Evolutionary conservation across 352 stramenopile genomes (phyloP).

Genomic region (Albugo laibachii): DNA sequence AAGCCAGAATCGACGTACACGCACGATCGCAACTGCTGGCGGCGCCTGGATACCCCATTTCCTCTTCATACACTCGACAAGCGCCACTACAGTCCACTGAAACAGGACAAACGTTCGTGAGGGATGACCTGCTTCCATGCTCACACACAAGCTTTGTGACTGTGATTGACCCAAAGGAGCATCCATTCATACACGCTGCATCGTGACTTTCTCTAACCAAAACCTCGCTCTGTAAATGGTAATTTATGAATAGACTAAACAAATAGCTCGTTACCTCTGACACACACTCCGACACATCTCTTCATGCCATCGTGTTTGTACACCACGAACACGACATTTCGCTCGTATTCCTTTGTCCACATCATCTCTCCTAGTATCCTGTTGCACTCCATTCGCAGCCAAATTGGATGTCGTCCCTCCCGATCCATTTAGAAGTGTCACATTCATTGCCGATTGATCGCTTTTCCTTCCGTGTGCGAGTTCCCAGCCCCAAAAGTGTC

Average conservation of each 20-base stretch:
- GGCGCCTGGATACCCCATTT: conserved; percentile 22
- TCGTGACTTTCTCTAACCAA: conserved; percentile 26
- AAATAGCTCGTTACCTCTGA: conserved; percentile 12
- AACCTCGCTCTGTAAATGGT: not conserved
- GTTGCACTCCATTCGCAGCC: not conserved
- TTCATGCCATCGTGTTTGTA: conserved; percentile 51
- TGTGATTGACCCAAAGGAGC: conserved; percentile 48
- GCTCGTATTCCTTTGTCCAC: conserved; percentile 12
- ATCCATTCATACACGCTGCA: conserved; percentile 51
- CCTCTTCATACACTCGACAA: conserved; percentile 35
- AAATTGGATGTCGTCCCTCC: not conserved
- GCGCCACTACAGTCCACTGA: conserved; percentile 28
- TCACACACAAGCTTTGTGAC: conserved; percentile 49
- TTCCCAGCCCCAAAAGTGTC: not conserved
- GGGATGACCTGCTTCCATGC: conserved; percentile 9
- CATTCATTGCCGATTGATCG: not conserved
- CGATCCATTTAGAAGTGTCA: not conserved
- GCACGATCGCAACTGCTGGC: conserved; percentile 28
- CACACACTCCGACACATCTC: conserved; percentile 50
- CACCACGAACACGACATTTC: conserved; percentile 30
- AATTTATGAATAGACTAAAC: not conserved
- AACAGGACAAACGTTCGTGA: conserved; percentile 20
- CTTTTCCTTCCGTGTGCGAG: not conserved
- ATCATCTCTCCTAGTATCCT: not conserved
- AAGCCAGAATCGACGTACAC: conserved; percentile 36